These are phyloP conservation scores for Hygrophorus russula DNA, from an alignment of 768 basidiomycete genomes.

Conservation along the genomic window DNA sequence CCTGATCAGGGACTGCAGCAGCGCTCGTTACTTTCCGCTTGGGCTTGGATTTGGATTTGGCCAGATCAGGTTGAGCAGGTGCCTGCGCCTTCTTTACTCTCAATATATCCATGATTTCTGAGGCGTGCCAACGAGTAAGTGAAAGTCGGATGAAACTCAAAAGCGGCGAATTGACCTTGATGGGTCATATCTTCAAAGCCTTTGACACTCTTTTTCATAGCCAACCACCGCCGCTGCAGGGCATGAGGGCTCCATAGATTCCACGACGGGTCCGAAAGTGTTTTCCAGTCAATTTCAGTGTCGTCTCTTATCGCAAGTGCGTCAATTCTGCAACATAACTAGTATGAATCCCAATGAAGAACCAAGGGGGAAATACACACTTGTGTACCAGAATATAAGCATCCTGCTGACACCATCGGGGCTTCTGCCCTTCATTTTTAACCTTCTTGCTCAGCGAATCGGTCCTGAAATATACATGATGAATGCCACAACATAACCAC, in stretches of 20 bases:
- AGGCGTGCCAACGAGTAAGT: constrained; percentile 2
- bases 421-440: constrained; percentile 60
- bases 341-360: too few species aligned
- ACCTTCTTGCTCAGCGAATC: constrained; percentile 62
- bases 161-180: constrained; percentile 35
- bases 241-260: constrained; percentile 78
- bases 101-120: constrained; percentile 78
- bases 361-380: constrained; percentile 32
- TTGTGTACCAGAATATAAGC: constrained; percentile 76
- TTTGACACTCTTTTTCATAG: constrained; percentile 68
- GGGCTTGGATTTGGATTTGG: constrained; percentile 26
- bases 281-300: constrained; percentile 80
- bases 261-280: constrained; percentile 62
- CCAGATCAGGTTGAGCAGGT: constrained; percentile 20
- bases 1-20: constrained; percentile 32
- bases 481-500: background rate
- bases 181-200: constrained; percentile 76
- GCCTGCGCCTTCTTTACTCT: constrained; percentile 60
- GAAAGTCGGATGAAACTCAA: background rate
- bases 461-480: constrained; percentile 37
- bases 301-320: constrained; percentile 68
- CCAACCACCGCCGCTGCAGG: constrained; percentile 70
- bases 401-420: constrained; percentile 68
- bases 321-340: constrained; percentile 50
- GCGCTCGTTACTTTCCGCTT: constrained; percentile 45